Evolutionary conservation across 495 filamentous ascomycete genomes (phyloP).

Genomic region (Hyaloscypha hepaticicola): DNA sequence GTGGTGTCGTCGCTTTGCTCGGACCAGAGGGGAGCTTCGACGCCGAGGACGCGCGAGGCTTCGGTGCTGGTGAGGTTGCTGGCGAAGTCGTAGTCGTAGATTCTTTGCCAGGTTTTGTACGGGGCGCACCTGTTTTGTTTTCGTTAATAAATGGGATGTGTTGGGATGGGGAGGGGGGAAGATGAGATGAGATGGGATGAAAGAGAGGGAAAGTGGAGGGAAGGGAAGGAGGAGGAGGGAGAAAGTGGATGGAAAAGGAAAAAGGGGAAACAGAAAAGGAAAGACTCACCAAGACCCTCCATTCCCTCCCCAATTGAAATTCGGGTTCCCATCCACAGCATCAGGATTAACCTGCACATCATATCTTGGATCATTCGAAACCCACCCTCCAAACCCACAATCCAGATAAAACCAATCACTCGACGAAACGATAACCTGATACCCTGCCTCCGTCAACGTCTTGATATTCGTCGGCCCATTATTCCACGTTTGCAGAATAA

Average conservation of each 20-base stretch:
- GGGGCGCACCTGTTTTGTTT: slow-evolving; percentile 47
- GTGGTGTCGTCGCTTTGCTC: slow-evolving; percentile 55
- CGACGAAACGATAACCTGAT: slow-evolving; percentile 54
- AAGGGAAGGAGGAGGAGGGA: not conserved
- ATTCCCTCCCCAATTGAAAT: slow-evolving; percentile 44
- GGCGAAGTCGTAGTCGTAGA: slow-evolving; percentile 61
- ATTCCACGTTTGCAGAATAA: slow-evolving; percentile 57
- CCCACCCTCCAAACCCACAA: slow-evolving; percentile 54
- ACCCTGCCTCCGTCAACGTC: slow-evolving; percentile 50
- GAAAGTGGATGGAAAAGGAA: not conserved
- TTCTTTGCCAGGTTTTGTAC: slow-evolving; percentile 61
- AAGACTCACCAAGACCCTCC: slow-evolving; percentile 48
- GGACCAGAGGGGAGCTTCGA: slow-evolving; percentile 52
- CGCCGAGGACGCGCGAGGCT: slow-evolving; percentile 48
- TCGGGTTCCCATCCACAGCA: slow-evolving; percentile 42
- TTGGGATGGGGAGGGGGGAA: too few species aligned
- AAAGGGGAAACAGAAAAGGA: not conserved
- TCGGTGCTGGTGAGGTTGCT: slow-evolving; percentile 45
- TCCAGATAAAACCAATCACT: slow-evolving; percentile 57
- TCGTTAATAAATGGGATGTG: too few species aligned
- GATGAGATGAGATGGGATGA: too few species aligned
- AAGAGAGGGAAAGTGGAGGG: not conserved
- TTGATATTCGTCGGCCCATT: slow-evolving; percentile 51
- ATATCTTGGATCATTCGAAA: slow-evolving; percentile 55
- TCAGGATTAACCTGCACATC: slow-evolving; percentile 49